These are phyloP conservation scores for Aschersonia sp. DNA, from an alignment of 2,329 filamentous ascomycete species.

Conservation along the genomic window DNA sequence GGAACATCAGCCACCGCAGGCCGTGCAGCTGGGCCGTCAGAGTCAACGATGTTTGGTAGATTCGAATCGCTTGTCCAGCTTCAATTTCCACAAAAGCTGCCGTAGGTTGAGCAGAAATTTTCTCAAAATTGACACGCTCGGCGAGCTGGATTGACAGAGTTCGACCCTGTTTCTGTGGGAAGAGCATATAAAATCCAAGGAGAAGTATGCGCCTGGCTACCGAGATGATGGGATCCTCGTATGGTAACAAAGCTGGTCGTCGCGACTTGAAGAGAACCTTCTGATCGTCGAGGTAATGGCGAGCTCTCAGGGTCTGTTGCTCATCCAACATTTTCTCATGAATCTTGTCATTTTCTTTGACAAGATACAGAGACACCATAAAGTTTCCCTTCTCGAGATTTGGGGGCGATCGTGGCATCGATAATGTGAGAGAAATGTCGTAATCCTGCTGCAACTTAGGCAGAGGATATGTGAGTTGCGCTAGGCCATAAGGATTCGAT, in stretches of 20 bases:
- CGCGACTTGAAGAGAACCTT: constrained; percentile 47
- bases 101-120: constrained; percentile 23
- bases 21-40: constrained; percentile 67
- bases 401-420: constrained; percentile 60
- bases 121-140: constrained; percentile 52
- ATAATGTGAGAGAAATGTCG: constrained; percentile 63
- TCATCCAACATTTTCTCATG: neutral
- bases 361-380: constrained; percentile 72
- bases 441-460: constrained; percentile 66
- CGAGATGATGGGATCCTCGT: constrained; percentile 56
- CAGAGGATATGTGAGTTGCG: constrained; percentile 28
- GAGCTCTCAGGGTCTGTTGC: constrained; percentile 5
- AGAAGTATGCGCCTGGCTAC: constrained; percentile 44
- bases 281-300: constrained; percentile 19
- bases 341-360: constrained; percentile 20
- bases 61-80: constrained; percentile 54
- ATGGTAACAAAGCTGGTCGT: constrained; percentile 67
- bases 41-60: constrained; percentile 55
- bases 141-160: constrained; percentile 55
- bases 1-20: constrained; percentile 75
- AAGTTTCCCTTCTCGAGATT: constrained; percentile 81
- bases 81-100: constrained; percentile 50
- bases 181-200: constrained; percentile 56
- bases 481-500: constrained; percentile 37
- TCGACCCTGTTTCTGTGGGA: constrained; percentile 48